phyloP scores from a whole-genome alignment of 805 yeast genomes.

The Ogataea nonfermentans region DNA sequence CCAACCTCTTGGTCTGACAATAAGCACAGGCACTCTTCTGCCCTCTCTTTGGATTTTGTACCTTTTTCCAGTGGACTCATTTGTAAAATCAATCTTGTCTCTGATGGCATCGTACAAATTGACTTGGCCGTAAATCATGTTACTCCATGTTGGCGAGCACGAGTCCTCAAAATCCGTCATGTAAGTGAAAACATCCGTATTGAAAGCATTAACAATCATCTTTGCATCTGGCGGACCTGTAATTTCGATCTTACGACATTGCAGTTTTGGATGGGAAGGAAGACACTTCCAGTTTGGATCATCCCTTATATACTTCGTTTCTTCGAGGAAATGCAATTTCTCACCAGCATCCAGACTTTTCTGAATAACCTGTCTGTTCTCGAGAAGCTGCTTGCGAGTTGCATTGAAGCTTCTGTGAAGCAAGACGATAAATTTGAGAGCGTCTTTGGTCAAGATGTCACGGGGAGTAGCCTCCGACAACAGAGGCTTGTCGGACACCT shows the following conservation, averaged over 20 bases:
- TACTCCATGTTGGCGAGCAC: conserved; percentile 80
- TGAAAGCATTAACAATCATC: conserved; percentile 80
- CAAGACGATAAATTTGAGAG: conserved; percentile 67
- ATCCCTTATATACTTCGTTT: conserved; percentile 65
- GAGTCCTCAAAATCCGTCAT: conserved; percentile 89
- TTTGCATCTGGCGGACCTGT: conserved; percentile 86
- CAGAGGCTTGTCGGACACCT: conserved; percentile 36
- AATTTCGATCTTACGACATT: conserved; percentile 75
- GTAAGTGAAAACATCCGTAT: conserved; percentile 75
- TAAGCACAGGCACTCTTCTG: conserved; percentile 68
- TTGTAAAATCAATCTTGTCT: conserved; percentile 55
- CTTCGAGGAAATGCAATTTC: conserved; percentile 62
- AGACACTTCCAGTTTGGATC: conserved; percentile 78
- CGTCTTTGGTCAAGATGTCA: conserved; percentile 55
- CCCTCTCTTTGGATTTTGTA: conserved; percentile 43
- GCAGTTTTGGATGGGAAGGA: conserved; percentile 67
- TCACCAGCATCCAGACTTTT: conserved; percentile 58
- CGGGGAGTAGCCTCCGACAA: conserved; percentile 43
- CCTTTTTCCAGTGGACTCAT: conserved; percentile 36
- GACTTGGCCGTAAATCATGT: conserved; percentile 78
- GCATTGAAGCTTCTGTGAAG: conserved; percentile 71
- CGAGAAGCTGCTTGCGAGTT: conserved; percentile 56
- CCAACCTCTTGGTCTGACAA: conserved; percentile 89
- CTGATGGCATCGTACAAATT: conserved; percentile 75
- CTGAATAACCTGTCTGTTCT: conserved; percentile 62